These are phyloP conservation scores for Orbilia javanica DNA, from an alignment of 2,329 filamentous ascomycete genomes.

Conservation along the genomic window DNA sequence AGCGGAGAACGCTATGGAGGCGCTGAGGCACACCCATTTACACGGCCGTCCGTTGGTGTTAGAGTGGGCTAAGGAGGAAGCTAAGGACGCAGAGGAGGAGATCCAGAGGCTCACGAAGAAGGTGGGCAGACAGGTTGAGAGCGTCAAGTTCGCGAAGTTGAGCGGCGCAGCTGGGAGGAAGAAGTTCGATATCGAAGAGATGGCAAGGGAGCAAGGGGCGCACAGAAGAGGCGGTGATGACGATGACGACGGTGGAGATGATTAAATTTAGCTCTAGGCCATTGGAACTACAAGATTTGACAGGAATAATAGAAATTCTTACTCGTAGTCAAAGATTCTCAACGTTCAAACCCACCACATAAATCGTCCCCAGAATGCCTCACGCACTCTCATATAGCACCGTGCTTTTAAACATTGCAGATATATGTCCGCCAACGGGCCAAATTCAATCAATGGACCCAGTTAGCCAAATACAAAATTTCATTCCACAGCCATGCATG, in stretches of 20 bases:
- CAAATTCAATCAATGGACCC: not conserved
- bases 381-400: not conserved
- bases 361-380: not conserved
- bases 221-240: not conserved
- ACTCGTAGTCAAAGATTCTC: not conserved
- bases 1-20: conserved; percentile 89
- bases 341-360: not conserved
- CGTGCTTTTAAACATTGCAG: not conserved
- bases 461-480: not conserved
- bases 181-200: conserved; percentile 85
- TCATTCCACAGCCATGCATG: not conserved
- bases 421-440: not conserved
- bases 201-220: conserved; percentile 72
- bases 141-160: conserved; percentile 88
- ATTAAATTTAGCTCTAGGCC: conserved; percentile 44
- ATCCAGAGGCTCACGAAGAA: conserved; percentile 98
- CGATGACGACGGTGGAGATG: conserved; percentile 47
- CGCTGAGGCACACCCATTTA: conserved; percentile 91
- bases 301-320: not conserved
- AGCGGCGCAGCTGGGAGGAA: conserved; percentile 81
- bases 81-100: conserved; percentile 92
- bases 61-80: conserved; percentile 89
- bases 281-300: not conserved
- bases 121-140: conserved; percentile 88
- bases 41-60: conserved; percentile 89